A percentile compares a stretch with the other conserved stretches of the same genome.
These are phyloP conservation scores for Venturiaceae sp. DNA, from an alignment of 2,329 filamentous ascomycete species.

Conservation along the genomic window DNA sequence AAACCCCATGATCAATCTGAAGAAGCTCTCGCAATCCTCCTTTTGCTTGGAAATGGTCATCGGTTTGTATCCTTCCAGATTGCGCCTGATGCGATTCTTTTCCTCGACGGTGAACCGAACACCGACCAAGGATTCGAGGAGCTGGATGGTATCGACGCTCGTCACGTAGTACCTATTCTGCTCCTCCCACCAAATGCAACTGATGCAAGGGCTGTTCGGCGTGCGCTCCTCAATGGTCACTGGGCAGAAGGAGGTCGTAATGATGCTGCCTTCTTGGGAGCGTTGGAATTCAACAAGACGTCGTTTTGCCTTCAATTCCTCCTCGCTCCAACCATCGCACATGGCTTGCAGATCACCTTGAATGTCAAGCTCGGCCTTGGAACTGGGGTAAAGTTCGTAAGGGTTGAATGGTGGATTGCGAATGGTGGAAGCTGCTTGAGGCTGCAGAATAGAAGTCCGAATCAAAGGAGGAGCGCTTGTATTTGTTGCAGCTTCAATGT, in stretches of 20 bases:
- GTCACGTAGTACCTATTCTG: constrained; percentile 88
- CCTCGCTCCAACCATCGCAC: constrained; percentile 71
- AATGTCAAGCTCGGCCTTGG: constrained; percentile 76
- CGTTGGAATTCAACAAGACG: constrained; percentile 85
- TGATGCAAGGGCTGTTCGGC: constrained; percentile 83
- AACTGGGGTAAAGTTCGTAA: constrained; percentile 67
- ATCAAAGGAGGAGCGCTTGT: constrained; percentile 51
- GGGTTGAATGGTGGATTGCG: constrained; percentile 54
- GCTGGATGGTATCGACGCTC: constrained; percentile 89
- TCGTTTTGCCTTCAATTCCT: constrained; percentile 70
- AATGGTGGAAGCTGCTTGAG: constrained; percentile 37
- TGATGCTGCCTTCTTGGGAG: constrained; percentile 69
- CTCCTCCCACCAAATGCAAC: constrained; percentile 95
- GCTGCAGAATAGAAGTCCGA: constrained; percentile 56
- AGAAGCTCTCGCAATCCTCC: constrained; percentile 88
- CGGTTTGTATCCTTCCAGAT: constrained; percentile 88
- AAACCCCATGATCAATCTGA: constrained; percentile 98
- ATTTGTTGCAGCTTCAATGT: constrained; percentile 34
- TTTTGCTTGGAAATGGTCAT: constrained; percentile 91
- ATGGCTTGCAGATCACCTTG: constrained; percentile 77
- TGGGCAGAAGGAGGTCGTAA: constrained; percentile 70
- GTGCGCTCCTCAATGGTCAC: constrained; percentile 71
- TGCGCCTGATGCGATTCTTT: constrained; percentile 94
- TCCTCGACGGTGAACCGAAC: constrained; percentile 89
- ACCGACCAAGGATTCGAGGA: constrained; percentile 85